phyloP scores from a whole-genome alignment of 2,329 filamentous ascomycete species.

The Beauveria scarabaeidicola region DNA sequence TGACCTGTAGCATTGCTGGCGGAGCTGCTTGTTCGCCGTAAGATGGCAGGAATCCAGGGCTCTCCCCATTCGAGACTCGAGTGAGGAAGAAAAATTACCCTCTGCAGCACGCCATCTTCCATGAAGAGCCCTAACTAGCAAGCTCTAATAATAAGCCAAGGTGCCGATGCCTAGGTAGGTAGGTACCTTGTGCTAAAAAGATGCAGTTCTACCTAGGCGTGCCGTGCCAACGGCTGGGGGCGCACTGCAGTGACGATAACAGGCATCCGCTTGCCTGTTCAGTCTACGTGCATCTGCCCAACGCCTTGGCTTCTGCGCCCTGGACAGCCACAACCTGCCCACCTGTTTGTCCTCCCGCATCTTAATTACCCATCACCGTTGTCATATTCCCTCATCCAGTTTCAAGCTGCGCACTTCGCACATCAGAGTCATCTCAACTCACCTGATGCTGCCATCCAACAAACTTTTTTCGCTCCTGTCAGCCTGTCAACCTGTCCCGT shows the following conservation, averaged over 20 bases:
- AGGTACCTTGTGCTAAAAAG: neutral
- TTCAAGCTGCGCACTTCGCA: neutral
- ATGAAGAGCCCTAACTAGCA: neutral
- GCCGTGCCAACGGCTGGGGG: no score
- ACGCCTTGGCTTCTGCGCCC: neutral
- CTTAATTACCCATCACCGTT: neutral
- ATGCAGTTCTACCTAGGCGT: no score
- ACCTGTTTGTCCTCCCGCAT: neutral
- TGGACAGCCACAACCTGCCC: neutral
- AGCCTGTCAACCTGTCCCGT: neutral
- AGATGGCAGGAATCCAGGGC: neutral
- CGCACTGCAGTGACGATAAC: no score
- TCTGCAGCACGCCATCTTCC: neutral
- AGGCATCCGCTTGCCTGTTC: neutral
- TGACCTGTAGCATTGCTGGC: slow-evolving; percentile 6
- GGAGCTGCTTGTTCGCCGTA: neutral
- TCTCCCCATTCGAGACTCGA: neutral
- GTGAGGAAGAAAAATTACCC: neutral
- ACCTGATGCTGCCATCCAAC: neutral
- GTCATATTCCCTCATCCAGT: neutral
- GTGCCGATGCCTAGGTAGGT: neutral
- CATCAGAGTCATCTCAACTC: neutral
- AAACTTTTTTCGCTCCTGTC: neutral
- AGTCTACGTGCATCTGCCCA: neutral
- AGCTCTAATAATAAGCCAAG: no score